A percentile compares a stretch with the other conserved stretches of the same genome.
Conservation (phyloP, 805 yeast species). For the Henningerozyma blattae region DNA sequence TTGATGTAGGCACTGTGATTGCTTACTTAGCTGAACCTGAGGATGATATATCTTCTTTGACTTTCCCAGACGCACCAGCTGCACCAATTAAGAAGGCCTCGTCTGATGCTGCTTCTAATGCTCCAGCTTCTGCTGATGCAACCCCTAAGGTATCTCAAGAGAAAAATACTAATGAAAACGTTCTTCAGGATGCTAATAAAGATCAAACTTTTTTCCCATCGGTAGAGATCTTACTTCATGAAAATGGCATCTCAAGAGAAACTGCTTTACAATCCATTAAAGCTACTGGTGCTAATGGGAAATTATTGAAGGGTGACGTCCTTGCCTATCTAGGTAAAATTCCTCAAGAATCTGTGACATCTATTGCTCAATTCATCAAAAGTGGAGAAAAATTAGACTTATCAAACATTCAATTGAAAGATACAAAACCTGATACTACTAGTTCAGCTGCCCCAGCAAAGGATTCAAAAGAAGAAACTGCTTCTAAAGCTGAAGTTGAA, state of each 20-base stretch:
- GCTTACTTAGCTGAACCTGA: conserved; percentile 82
- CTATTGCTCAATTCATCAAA: conserved; percentile 44
- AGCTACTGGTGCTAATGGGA: conserved; percentile 85
- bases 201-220: conserved; percentile 66
- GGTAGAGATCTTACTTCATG: conserved; percentile 52
- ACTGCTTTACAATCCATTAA: conserved; percentile 63
- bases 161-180: no score
- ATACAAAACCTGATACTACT: conserved; percentile 20
- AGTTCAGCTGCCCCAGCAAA: conserved; percentile 5
- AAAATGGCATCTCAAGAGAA: conserved; percentile 48
- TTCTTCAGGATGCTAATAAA: conserved; percentile 28
- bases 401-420: conserved; percentile 41
- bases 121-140: conserved; percentile 6
- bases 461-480: conserved; percentile 18
- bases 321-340: conserved; percentile 72
- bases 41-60: conserved; percentile 62
- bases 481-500: conserved; percentile 7
- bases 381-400: conserved; percentile 56
- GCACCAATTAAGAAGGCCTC: no score
- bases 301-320: conserved; percentile 84
- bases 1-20: conserved; percentile 81
- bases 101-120: conserved; percentile 7
- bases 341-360: conserved; percentile 38
- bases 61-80: conserved; percentile 35
- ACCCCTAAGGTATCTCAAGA: conserved; percentile 11